Evolutionary conservation across 495 filamentous ascomycete genomes (phyloP).

Genomic region (Penicilliopsis zonata): DNA sequence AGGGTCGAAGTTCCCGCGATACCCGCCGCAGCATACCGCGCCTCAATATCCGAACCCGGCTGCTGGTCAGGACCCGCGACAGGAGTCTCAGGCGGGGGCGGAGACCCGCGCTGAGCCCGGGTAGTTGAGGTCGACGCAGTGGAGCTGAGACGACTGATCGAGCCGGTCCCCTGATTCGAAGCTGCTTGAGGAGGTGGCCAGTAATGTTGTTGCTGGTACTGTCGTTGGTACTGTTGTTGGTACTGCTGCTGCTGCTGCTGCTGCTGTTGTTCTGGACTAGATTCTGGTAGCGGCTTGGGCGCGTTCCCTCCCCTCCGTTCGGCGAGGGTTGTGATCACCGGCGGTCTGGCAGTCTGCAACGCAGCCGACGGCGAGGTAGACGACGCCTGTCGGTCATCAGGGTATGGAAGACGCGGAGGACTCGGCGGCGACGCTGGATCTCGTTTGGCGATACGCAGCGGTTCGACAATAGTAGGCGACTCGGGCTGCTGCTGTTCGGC

Average conservation of each 20-base stretch:
- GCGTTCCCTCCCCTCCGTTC: conserved; percentile 57
- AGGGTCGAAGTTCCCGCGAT: conserved; percentile 77
- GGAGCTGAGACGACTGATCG: conserved; percentile 70
- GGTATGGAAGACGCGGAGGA: conserved; percentile 56
- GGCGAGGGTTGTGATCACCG: conserved; percentile 41
- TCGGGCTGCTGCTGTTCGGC: too few relatives aligned
- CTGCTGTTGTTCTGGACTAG: too few relatives aligned
- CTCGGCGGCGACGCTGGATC: conserved; percentile 29
- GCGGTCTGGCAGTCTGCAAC: conserved; percentile 34
- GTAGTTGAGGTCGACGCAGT: conserved; percentile 91
- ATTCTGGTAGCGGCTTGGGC: conserved; percentile 69
- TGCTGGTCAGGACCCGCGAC: conserved; percentile 58
- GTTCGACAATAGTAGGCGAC: conserved; percentile 68
- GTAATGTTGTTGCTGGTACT: conserved; percentile 54
- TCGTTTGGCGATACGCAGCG: conserved; percentile 74
- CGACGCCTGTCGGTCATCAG: conserved; percentile 53
- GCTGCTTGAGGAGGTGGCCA: conserved; percentile 42
- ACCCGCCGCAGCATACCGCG: conserved; percentile 76
- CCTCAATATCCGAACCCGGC: conserved; percentile 71
- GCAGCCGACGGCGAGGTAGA: too few relatives aligned
- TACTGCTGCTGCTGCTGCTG: too few relatives aligned
- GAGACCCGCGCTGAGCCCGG: conserved; percentile 80
- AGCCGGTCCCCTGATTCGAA: conserved; percentile 20
- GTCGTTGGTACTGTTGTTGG: too few relatives aligned
- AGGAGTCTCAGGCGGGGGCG: conserved; percentile 93